Evolutionary conservation across 2,329 filamentous ascomycete species (phyloP).

Genomic region (Beauveria caledonica): DNA sequence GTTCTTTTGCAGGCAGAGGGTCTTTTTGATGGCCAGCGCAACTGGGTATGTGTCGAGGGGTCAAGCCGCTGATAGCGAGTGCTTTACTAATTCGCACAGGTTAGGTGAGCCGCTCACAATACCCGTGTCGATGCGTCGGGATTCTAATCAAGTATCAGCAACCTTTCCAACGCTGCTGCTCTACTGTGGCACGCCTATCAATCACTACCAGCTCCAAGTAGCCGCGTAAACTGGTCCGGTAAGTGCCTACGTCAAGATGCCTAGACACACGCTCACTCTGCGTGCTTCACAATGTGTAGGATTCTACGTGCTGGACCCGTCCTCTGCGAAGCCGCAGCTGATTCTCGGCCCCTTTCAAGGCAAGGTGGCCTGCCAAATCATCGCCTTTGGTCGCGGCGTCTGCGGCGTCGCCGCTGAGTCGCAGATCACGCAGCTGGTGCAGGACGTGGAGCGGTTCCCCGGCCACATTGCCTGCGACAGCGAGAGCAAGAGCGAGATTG

Average conservation of each 20-base stretch:
- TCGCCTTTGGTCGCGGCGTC: constrained; percentile 64
- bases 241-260: constrained; percentile 13
- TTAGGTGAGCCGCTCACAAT: constrained; percentile 16
- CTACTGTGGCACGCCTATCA: constrained; percentile 75
- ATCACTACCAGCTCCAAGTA: constrained; percentile 58
- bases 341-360: constrained; percentile 76
- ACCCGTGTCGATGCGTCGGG: too few relatives aligned
- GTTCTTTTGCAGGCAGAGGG: constrained; percentile 62
- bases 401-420: constrained; percentile 62
- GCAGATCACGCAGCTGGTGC: constrained; percentile 54
- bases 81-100: constrained; percentile 10
- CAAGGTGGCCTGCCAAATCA: constrained; percentile 72
- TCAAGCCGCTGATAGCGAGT: neutral
- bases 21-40: constrained; percentile 63
- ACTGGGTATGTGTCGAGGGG: constrained; percentile 54
- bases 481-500: constrained; percentile 69
- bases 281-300: constrained; percentile 34
- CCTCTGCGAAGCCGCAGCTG: constrained; percentile 40
- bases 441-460: constrained; percentile 65
- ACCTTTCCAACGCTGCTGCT: constrained; percentile 67
- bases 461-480: constrained; percentile 79
- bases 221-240: constrained; percentile 70
- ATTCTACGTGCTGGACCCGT: constrained; percentile 62
- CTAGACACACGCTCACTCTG: neutral
- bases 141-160: constrained; percentile 38